phyloP scores from a whole-genome alignment of 257 asterid genomes.

The Catharanthus roseus region DNA sequence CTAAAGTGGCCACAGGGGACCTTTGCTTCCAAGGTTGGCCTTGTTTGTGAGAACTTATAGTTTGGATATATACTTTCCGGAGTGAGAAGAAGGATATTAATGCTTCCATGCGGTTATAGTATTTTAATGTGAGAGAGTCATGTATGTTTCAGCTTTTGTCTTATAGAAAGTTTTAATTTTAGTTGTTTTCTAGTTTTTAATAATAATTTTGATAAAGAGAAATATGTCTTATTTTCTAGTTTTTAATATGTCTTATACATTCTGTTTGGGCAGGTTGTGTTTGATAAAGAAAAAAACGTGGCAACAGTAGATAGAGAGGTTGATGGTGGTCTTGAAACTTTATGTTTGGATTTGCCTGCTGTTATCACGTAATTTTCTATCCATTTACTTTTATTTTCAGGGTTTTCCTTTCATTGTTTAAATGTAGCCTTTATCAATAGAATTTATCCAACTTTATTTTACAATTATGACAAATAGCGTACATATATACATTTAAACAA shows the following conservation, averaged over 20 bases:
- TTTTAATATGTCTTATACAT: too few relatives aligned
- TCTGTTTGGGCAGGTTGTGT: conserved; percentile 53
- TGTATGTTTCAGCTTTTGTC: background rate
- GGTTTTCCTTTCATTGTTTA: background rate
- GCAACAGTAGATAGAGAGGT: conserved; percentile 92
- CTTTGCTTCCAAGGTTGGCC: conserved; percentile 83
- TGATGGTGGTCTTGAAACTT: conserved; percentile 93
- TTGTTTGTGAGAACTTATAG: background rate
- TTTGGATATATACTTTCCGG: background rate
- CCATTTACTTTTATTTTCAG: background rate
- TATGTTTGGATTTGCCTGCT: conserved; percentile 85
- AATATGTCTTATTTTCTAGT: background rate
- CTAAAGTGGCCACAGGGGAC: conserved; percentile 95
- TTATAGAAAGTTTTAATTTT: background rate
- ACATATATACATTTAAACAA: too few relatives aligned
- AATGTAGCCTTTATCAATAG: background rate
- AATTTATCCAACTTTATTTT: too few relatives aligned
- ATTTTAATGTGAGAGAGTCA: background rate
- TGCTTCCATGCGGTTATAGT: background rate
- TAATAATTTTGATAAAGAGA: too few relatives aligned
- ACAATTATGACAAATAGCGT: too few relatives aligned
- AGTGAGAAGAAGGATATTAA: background rate
- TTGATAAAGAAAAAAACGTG: conserved; percentile 61
- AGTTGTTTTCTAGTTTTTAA: background rate
- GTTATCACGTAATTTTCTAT: conserved; percentile 71